These are phyloP conservation scores for Podaxis mareebaensis DNA, from an alignment of 768 basidiomycete species.

Conservation along the genomic window DNA sequence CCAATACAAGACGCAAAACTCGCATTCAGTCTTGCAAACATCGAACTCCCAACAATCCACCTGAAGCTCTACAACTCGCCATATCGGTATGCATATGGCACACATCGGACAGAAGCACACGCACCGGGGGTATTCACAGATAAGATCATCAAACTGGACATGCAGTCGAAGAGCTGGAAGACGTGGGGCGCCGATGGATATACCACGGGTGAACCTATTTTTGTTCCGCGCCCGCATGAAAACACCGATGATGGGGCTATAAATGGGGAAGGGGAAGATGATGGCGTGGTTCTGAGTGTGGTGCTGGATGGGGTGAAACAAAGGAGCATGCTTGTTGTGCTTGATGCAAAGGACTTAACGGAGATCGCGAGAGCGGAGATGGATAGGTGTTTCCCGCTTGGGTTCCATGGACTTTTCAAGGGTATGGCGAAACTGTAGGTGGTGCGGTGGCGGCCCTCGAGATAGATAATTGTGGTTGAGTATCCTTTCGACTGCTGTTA, in stretches of 20 bases:
- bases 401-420: conserved; percentile 7
- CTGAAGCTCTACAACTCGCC: neutral
- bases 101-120: neutral
- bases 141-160: conserved; percentile 9
- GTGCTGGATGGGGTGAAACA: conserved; percentile 3
- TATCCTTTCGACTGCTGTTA: no score
- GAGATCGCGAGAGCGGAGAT: conserved; percentile 14
- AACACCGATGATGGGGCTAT: neutral
- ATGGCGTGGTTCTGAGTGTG: conserved; percentile 4
- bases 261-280: neutral
- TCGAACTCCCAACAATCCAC: conserved; percentile 10
- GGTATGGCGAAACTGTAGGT: neutral
- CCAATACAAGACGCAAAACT: neutral
- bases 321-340: conserved; percentile 10
- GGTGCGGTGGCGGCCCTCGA: no score
- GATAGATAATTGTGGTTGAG: no score
- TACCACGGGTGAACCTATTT: conserved; percentile 4
- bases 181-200: conserved; percentile 11
- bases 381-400: conserved; percentile 2
- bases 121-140: conserved; percentile 8
- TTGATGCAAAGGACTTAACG: conserved; percentile 6
- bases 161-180: neutral
- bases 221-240: neutral
- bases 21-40: neutral
- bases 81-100: conserved; percentile 9